Evolutionary conservation across 73 alveolate genomes (phyloP).

Genomic region (Blepharisma japonicum): DNA sequence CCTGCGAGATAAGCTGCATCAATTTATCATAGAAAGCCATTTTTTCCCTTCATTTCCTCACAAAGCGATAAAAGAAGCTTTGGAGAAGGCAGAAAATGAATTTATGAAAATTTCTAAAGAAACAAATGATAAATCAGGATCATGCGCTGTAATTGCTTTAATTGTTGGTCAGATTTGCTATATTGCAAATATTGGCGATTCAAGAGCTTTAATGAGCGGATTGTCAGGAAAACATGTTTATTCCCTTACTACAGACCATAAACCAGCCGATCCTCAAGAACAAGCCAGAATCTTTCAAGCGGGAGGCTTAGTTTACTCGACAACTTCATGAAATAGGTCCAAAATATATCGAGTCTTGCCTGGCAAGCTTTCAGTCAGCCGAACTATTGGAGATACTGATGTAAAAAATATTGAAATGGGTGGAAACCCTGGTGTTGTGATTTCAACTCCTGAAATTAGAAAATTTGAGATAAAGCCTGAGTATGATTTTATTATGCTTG

Average conservation of each 20-base stretch:
- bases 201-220: constrained; percentile 62
- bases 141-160: constrained; percentile 69
- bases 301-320: constrained; percentile 89
- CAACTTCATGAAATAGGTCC: constrained; percentile 72
- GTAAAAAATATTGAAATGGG: constrained; percentile 91
- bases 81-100: constrained; percentile 56
- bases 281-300: constrained; percentile 73
- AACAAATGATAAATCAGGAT: constrained; percentile 69
- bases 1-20: constrained; percentile 58
- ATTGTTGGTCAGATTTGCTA: constrained; percentile 62
- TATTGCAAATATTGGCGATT: constrained; percentile 79
- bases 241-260: constrained; percentile 62
- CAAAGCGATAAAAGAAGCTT: constrained; percentile 52
- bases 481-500: constrained; percentile 60
- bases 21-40: constrained; percentile 38
- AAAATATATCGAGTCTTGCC: constrained; percentile 88
- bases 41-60: constrained; percentile 58
- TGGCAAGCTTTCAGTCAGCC: constrained; percentile 91
- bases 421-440: constrained; percentile 93
- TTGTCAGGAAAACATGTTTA: constrained; percentile 53
- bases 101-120: constrained; percentile 49
- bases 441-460: constrained; percentile 92
- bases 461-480: constrained; percentile 72
- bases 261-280: constrained; percentile 61
- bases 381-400: constrained; percentile 96